phyloP scores from a whole-genome alignment of 2,329 filamentous ascomycete species.

The Xylariaceae sp. region DNA sequence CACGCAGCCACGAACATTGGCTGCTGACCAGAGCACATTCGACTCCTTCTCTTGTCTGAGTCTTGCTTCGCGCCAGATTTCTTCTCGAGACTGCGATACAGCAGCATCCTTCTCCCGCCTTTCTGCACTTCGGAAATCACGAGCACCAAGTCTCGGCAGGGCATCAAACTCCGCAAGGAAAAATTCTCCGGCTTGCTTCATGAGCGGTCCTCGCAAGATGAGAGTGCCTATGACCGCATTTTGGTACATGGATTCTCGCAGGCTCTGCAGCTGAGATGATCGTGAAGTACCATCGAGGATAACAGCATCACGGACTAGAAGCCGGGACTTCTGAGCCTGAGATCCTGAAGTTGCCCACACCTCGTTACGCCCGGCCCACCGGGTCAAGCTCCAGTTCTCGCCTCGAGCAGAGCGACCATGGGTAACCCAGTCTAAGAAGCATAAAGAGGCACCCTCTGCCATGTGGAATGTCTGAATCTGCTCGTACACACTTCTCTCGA shows the following conservation, averaged over 20 bases:
- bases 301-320: slow-evolving; percentile 83
- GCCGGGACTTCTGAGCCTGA: slow-evolving; percentile 41
- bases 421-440: slow-evolving; percentile 90
- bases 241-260: slow-evolving; percentile 65
- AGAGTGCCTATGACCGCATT: slow-evolving; percentile 80
- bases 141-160: slow-evolving; percentile 75
- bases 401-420: slow-evolving; percentile 80
- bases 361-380: slow-evolving; percentile 83
- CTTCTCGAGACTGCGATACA: slow-evolving; percentile 35
- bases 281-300: slow-evolving; percentile 60
- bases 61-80: slow-evolving; percentile 53
- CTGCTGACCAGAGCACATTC: slow-evolving; percentile 76
- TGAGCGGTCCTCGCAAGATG: slow-evolving; percentile 71
- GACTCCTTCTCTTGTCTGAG: slow-evolving; percentile 54
- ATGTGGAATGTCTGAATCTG: slow-evolving; percentile 77
- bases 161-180: slow-evolving; percentile 75
- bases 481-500: slow-evolving; percentile 76
- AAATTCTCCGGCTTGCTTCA: slow-evolving; percentile 64
- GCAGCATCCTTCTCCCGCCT: slow-evolving; percentile 37
- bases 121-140: slow-evolving; percentile 65
- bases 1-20: slow-evolving; percentile 75
- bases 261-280: slow-evolving; percentile 35
- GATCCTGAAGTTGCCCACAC: slow-evolving; percentile 55
- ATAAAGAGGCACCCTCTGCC: slow-evolving; percentile 58
- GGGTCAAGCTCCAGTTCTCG: slow-evolving; percentile 80